A percentile compares a stretch with the other conserved stretches of the same genome.
Evolutionary conservation across 2,329 filamentous ascomycete genomes (phyloP).

Genomic region (Fusarium piperis): DNA sequence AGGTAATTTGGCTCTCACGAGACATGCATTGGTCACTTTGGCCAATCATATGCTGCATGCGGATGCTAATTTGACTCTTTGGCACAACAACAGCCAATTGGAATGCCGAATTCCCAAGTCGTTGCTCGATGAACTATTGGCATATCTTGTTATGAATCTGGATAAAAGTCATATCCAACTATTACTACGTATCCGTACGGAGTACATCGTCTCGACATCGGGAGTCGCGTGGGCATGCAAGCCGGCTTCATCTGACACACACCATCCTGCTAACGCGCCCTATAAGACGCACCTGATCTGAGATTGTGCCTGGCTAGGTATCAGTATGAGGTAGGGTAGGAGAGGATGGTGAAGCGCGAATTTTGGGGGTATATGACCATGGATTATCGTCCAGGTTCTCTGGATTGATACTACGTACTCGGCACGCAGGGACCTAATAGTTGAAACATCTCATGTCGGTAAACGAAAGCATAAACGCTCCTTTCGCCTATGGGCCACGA

Average conservation of each 20-base stretch:
- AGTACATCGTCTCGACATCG: background rate
- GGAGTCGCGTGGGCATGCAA: background rate
- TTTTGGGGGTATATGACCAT: background rate
- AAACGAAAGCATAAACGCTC: background rate
- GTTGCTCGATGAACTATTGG: background rate
- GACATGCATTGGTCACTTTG: conserved; percentile 15
- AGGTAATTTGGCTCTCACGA: conserved; percentile 26
- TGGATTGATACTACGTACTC: background rate
- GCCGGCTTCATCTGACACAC: background rate
- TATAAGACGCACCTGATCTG: background rate
- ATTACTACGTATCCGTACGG: no score
- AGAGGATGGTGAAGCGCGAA: background rate
- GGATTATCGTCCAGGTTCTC: background rate
- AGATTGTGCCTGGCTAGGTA: background rate
- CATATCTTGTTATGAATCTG: background rate
- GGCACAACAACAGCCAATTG: conserved; percentile 17
- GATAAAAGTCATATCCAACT: background rate
- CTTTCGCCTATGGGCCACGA: background rate
- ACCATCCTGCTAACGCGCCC: background rate
- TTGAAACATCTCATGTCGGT: background rate
- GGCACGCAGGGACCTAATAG: background rate
- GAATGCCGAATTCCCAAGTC: conserved; percentile 4
- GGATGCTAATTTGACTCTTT: conserved; percentile 16
- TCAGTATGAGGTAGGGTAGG: background rate
- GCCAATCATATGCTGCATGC: conserved; percentile 28